Conservation (phyloP, 345 rosid genomes). For the Murraya paniculata region DNA sequence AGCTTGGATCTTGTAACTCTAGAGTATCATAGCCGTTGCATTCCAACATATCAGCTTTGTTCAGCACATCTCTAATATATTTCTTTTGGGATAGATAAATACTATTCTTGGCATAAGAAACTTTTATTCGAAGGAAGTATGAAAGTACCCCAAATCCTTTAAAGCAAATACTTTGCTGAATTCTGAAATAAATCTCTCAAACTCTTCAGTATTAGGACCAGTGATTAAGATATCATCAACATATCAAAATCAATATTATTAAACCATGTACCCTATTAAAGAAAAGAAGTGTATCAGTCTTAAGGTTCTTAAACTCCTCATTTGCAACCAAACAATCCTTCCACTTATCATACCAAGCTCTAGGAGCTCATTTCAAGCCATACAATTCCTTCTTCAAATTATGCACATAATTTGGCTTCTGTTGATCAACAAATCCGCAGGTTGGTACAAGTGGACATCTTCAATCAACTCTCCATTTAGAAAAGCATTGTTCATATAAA, state of each 20-base stretch:
- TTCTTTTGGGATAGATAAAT: too few relatives aligned
- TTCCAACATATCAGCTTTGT: neutral
- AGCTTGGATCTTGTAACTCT: neutral
- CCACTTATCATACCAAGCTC: neutral
- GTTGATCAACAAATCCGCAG: too few relatives aligned
- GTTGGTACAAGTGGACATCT: neutral
- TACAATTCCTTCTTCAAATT: neutral
- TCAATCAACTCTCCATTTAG: neutral
- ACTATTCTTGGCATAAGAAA: neutral
- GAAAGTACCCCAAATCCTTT: too few relatives aligned
- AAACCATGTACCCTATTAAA: fast-evolving
- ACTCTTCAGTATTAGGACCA: too few relatives aligned
- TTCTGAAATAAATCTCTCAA: too few relatives aligned
- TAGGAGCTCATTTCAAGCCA: neutral
- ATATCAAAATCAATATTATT: too few relatives aligned
- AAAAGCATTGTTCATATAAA: neutral
- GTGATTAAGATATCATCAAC: too few relatives aligned
- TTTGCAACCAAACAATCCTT: neutral
- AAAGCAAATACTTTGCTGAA: too few relatives aligned
- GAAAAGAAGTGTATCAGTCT: too few relatives aligned
- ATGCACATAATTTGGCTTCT: neutral
- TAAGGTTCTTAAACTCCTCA: too few relatives aligned
- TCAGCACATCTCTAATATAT: too few relatives aligned
- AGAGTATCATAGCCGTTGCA: neutral
- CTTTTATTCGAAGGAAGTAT: neutral